These are phyloP conservation scores for Stephanodiscus minutulus DNA, from an alignment of 108 stramenopile genomes.

Conservation along the genomic window DNA sequence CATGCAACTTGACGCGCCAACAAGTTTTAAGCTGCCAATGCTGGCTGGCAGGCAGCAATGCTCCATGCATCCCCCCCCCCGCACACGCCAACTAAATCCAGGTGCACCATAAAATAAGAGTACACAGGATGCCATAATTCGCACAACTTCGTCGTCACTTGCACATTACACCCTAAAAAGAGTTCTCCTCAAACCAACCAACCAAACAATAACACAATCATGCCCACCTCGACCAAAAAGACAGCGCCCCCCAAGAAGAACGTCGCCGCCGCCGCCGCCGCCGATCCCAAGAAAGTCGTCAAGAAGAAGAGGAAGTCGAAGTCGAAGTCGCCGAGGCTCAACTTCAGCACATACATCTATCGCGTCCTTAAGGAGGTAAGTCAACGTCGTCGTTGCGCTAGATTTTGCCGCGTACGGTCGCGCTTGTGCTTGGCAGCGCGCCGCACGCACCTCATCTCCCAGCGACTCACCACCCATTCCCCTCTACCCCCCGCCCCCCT, in stretches of 20 bases:
- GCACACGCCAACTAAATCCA: no score
- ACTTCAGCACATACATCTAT: conserved; percentile 69
- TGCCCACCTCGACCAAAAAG: neutral
- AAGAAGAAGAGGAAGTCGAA: conserved; percentile 13
- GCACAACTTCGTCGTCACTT: neutral
- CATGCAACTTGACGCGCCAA: no score
- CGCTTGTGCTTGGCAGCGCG: neutral
- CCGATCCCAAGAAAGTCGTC: neutral
- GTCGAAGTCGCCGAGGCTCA: conserved; percentile 59
- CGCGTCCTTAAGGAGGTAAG: conserved; percentile 59
- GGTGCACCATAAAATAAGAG: no score
- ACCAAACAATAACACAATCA: neutral
- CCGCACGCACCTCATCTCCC: neutral
- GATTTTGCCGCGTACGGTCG: neutral
- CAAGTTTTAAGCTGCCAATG: no score
- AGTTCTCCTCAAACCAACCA: neutral
- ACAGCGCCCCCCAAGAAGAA: conserved; percentile 5
- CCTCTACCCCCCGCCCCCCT: neutral
- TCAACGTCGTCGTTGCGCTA: no score
- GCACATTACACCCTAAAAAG: neutral
- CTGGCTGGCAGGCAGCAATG: no score
- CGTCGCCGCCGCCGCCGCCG: neutral
- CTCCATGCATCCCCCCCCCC: no score
- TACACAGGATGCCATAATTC: no score
- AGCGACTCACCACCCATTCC: no score